phyloP scores from a whole-genome alignment of 768 basidiomycete species.

The Termitomyces sp. region DNA sequence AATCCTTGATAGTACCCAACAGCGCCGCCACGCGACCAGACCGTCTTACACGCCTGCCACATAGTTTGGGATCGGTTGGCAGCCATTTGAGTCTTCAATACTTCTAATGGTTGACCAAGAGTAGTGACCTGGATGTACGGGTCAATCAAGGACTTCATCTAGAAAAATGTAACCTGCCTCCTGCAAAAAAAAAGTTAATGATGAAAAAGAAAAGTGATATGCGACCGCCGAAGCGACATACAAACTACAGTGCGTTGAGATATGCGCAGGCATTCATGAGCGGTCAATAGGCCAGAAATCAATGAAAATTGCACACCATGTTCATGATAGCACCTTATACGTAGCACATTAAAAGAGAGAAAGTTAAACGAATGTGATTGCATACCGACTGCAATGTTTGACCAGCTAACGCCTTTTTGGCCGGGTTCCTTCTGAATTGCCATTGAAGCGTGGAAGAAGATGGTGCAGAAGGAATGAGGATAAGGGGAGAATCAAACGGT shows the following conservation, averaged over 20 bases:
- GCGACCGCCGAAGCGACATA: conserved; percentile 27
- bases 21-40: conserved; percentile 90
- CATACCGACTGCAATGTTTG: conserved; percentile 92
- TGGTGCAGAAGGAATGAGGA: conserved; percentile 18
- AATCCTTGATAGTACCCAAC: conserved; percentile 95
- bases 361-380: conserved; percentile 11
- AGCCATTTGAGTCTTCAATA: conserved; percentile 99
- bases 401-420: conserved; percentile 89
- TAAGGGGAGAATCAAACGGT: conserved; percentile 13
- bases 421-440: conserved; percentile 83
- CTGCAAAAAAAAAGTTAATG: conserved; percentile 27
- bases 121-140: conserved; percentile 74
- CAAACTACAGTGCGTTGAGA: conserved; percentile 33
- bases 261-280: background rate
- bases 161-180: conserved; percentile 51
- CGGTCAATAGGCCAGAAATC: background rate
- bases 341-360: conserved; percentile 13
- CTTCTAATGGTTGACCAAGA: conserved; percentile 95
- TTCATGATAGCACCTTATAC: conserved; percentile 91
- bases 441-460: conserved; percentile 36
- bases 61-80: conserved; percentile 92
- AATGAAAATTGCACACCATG: conserved; percentile 57
- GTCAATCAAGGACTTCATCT: background rate
- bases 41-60: conserved; percentile 75
- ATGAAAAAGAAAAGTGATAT: background rate